These are phyloP conservation scores for Knoxia roxburghii DNA, from an alignment of 257 asterid genomes.

Conservation along the genomic window DNA sequence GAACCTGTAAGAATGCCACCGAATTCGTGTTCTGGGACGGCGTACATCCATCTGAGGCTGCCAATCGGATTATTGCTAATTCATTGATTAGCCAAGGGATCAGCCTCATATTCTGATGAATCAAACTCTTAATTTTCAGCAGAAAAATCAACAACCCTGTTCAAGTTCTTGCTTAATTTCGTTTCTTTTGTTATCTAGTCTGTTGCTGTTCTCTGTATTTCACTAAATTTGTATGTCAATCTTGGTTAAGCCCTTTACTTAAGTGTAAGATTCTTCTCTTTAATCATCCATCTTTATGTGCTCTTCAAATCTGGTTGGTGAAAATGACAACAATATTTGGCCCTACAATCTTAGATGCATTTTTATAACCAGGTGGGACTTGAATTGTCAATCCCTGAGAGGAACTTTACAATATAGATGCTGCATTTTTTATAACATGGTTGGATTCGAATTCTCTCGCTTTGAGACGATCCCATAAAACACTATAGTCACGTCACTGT, in stretches of 20 bases:
- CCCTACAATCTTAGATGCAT: no score
- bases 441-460: no score
- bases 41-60: conserved; percentile 91
- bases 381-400: no score
- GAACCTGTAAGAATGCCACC: conserved; percentile 70
- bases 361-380: no score
- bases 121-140: no score
- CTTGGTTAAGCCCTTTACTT: background rate
- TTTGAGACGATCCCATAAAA: no score
- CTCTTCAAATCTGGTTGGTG: background rate
- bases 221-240: background rate
- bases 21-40: conserved; percentile 92
- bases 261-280: no score
- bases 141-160: background rate
- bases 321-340: background rate
- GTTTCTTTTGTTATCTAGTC: background rate
- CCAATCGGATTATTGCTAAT: conserved; percentile 69
- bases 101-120: conserved; percentile 37
- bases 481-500: no score
- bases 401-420: no score
- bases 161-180: background rate
- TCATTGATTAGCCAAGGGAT: conserved; percentile 63
- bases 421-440: no score
- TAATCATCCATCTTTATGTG: no score
- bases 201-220: background rate